Evolutionary conservation across 192 early-diverging fungal genomes (phyloP).

Genomic region (Phlyctochytrium bullatum): DNA sequence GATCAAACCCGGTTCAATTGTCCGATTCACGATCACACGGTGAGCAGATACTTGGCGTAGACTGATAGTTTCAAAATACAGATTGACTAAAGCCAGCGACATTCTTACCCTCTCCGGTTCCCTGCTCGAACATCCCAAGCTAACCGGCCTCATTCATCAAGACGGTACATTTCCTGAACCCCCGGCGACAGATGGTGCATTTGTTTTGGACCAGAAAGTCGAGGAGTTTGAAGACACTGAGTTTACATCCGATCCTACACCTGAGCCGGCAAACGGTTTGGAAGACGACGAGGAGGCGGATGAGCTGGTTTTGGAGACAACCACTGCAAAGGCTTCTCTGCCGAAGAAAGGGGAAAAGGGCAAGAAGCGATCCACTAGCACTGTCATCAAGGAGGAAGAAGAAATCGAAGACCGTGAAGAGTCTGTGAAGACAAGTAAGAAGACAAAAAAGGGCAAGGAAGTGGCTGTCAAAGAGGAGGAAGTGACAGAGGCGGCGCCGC

Average conservation of each 20-base stretch:
- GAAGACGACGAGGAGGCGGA: background rate
- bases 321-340: conserved; percentile 11
- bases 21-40: conserved; percentile 72
- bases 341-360: conserved; percentile 29
- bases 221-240: conserved; percentile 1
- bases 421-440: conserved; percentile 1
- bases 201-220: background rate
- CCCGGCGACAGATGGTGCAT: conserved; percentile 14
- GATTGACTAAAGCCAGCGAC: conserved; percentile 76
- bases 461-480: conserved; percentile 7
- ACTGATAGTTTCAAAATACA: conserved; percentile 20
- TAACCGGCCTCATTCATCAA: conserved; percentile 35
- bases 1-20: conserved; percentile 62
- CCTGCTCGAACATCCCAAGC: conserved; percentile 37
- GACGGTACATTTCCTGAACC: conserved; percentile 20
- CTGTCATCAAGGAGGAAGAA: conserved; percentile 25
- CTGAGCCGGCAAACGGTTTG: conserved; percentile 19
- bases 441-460: conserved; percentile 19
- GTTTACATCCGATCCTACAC: background rate
- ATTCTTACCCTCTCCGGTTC: conserved; percentile 82
- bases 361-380: conserved; percentile 10
- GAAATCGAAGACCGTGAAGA: conserved; percentile 13
- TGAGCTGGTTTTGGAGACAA: background rate
- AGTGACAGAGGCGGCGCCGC: background rate
- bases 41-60: too few relatives aligned